Evolutionary conservation across 345 rosid species (phyloP), one percentile per base, ranked within the genome.

Genomic region (Ricinus communis): DNA sequence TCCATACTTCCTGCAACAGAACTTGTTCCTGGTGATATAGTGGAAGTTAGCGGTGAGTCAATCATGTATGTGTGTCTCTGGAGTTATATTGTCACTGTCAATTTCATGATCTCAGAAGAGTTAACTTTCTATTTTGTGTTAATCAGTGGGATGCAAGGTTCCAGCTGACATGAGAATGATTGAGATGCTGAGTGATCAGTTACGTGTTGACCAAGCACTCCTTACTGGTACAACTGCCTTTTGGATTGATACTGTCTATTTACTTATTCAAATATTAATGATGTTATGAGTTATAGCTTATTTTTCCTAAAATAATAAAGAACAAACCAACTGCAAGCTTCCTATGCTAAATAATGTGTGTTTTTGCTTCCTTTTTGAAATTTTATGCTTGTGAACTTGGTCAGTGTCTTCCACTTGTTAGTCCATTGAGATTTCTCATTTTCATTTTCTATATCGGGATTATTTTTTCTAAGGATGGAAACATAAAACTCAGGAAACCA

Each of bases 101-200:
- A 64, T 12, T 4, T 14, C 62, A 14, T 70, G 70, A 57, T 61
- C 41, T 71, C 68, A 33, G 65, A 31, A 60, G 56, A 45, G 30
- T 57, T 75, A 40, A 21, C n/a, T 51, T 66, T n/a, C 43, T 18
- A 45, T 80, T 69, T 71, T 78, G 65, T 65, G 33, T 68, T 67
- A 55, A 81, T 74, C 63, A 95, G 98, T 92, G 83, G 98, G 99
- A 72, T 87, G 98, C 87, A 95, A 95, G 87, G 85, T 95, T 82
- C 99, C 99, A 61, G 98, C 99, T 82, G 99, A 95, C 82, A 78
- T 95, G 86, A 90, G 99, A 81, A 85, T 90, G 90, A 84, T 95
- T 76, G 99, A 95, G 87, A 92, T 87, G 93, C 79, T 91, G 54
- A 92, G 93, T 77, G 85, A 85, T 80, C 91, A 85, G 71, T 85